Evolutionary conservation across 2,329 filamentous ascomycete species (phyloP), one percentile per base, ranked within the genome.

Genomic region (Zopfia rhizophila): DNA sequence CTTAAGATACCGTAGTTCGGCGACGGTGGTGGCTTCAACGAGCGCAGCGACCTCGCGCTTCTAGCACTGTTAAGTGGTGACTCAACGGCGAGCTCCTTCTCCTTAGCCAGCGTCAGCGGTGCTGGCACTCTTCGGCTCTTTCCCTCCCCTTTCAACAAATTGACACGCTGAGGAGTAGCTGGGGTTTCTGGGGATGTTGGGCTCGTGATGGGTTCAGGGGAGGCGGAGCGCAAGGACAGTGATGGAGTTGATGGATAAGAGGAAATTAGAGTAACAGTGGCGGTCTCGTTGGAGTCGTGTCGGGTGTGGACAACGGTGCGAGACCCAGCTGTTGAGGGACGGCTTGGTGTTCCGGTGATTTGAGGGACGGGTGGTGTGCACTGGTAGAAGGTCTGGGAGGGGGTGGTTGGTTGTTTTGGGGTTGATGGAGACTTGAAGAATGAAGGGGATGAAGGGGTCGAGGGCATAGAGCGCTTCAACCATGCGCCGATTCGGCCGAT

Each of bases 401-500:
- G 44, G 5, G 37, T 33, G 11, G 37, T 45, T 49, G 19, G 42
- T 27, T 17, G 35, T 35, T 7, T 36, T 38, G 48, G 4, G 7
- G 49, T 37, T 1, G 46, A 22, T 28, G 54, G 29, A 3, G 39
- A 24, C 21, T 49, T 48, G 45, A 45, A 37, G 38, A 46, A 43
- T 6, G 51, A 44, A 21, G 52, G 38, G 7, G 61, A 53, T 5
- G 58, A 46, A 8, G 65, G 61, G 1, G 63, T 60, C 5, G 55
- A 53, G 3, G 61, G 60, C 6, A 63, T 49, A 5, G 67, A 70
- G 31, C 66, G 65, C 42, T 68, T 69, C 32, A 72, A 45, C 68
- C 68, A 72, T 11, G 65, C 65, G 16, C 65, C 64, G 1, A 72
- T 46, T 4, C 68, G 66, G 22, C 52, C 39, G 27, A 70, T 63